These are phyloP conservation scores for Arbutus unedo DNA, from an alignment of 148 eudicot species.

Conservation along the genomic window DNA sequence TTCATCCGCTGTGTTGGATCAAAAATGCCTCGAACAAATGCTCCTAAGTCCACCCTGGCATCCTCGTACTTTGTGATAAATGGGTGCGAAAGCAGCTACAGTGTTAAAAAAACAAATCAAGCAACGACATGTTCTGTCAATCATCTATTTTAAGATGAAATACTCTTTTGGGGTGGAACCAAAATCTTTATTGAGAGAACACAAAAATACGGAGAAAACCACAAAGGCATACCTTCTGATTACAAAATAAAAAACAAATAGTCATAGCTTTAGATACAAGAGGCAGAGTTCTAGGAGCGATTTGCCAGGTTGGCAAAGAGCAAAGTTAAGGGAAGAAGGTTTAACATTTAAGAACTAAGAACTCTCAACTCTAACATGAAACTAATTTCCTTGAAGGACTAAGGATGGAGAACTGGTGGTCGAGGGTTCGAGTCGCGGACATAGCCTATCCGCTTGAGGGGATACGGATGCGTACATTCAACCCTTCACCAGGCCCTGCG, in stretches of 20 bases:
- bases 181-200: too few species aligned
- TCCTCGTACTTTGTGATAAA: slow-evolving; percentile 67
- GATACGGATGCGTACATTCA: too few species aligned
- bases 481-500: too few species aligned
- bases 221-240: too few species aligned
- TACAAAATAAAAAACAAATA: neutral
- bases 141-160: neutral
- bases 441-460: too few species aligned
- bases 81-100: slow-evolving; percentile 91
- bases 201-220: too few species aligned
- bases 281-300: neutral
- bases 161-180: too few species aligned
- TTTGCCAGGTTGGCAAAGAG: neutral
- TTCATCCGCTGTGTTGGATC: slow-evolving; percentile 88
- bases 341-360: neutral
- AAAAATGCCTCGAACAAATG: slow-evolving; percentile 67
- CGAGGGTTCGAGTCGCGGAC: too few species aligned
- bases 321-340: neutral
- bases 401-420: neutral
- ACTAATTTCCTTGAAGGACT: neutral
- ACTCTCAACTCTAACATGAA: neutral
- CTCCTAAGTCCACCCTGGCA: slow-evolving; percentile 61
- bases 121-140: neutral
- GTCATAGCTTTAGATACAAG: neutral
- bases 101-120: slow-evolving; percentile 11